Base-by-base conservation (phyloP, 2,329 filamentous ascomycete species). In the Cladosporium sp. region DNA sequence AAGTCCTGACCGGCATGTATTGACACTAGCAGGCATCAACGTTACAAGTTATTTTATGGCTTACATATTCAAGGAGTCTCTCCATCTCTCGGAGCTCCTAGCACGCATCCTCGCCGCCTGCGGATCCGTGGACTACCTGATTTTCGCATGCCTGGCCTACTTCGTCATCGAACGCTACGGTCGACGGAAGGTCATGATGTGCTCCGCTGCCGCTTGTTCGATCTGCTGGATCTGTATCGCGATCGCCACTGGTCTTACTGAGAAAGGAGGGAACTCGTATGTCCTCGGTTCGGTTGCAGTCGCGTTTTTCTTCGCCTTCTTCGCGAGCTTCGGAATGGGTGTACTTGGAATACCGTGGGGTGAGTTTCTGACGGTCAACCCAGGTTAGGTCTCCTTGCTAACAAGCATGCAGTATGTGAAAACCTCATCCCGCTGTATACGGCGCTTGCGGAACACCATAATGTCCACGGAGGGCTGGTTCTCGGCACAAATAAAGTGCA, bases 211-310 rank as follows among this genome's bases (percentile, higher is more conserved):
- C 6, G 77, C 73, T 9, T 77, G 75, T 54, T 74, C 70, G 1
- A 68, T 73, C 10, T 80, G 75, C 58, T 78, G 74, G 67, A 67
- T 74, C 14, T 61, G 76, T 8, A 78, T 78, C 46, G 71, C 74
- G 0, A 73, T 75, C 14, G 65, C 72, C 0, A 66, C 75, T 5
- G 71, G 69, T 2, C 60, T 72, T 16, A 67, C 68, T 1, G 69
- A 71, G 46, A 66, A 67, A 13, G 72, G 73, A 5, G 72, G 70
- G 0, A 63, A 77, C 52, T 61, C 61, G 5, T 73, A 75, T 44
- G 72, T 74, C 43, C 62, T 74, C 1, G 73, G 73, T 4, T 73
- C 73, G n/a, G 74, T 74, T 4, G 70, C 74, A 4, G 74, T 77
- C 2, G 72, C 73, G 0, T 76, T 77, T 61, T 73, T 74, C 60